Conservation (phyloP, 495 filamentous ascomycete genomes). For the Cladorrhinum samala region DNA sequence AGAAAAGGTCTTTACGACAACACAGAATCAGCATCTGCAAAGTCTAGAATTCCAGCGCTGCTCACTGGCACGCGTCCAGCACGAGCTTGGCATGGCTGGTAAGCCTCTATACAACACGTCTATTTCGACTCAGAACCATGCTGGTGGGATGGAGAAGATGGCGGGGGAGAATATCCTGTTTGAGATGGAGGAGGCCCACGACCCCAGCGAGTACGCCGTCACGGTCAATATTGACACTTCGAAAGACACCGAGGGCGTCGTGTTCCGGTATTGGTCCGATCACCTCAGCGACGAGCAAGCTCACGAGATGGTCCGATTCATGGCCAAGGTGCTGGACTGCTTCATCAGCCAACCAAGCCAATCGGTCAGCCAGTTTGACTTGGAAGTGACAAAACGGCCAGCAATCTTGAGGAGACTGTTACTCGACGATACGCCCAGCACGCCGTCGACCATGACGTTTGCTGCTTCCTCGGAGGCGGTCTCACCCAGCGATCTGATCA, state of each 20-base stretch:
- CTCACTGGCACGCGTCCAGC: slow-evolving; percentile 51
- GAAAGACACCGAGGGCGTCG: slow-evolving; percentile 41
- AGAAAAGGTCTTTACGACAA: slow-evolving; percentile 35
- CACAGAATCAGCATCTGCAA: slow-evolving; percentile 46
- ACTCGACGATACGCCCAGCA: not conserved
- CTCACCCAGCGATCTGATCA: not conserved
- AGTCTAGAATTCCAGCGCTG: slow-evolving; percentile 47
- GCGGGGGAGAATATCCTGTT: slow-evolving; percentile 7
- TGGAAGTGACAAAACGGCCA: not conserved
- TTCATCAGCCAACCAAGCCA: slow-evolving; percentile 26
- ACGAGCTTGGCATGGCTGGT: slow-evolving; percentile 45
- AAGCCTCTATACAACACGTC: slow-evolving; percentile 53
- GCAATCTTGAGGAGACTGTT: not conserved
- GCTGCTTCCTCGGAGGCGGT: not conserved
- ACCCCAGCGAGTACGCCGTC: slow-evolving; percentile 38
- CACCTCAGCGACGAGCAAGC: slow-evolving; percentile 36
- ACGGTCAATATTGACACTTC: slow-evolving; percentile 51
- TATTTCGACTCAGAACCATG: slow-evolving; percentile 35
- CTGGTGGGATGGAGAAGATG: not conserved
- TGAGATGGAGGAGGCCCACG: slow-evolving; percentile 21
- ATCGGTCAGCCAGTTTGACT: slow-evolving; percentile 11
- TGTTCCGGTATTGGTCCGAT: slow-evolving; percentile 56
- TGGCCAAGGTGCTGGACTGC: slow-evolving; percentile 39
- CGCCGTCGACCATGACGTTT: not conserved
- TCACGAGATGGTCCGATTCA: slow-evolving; percentile 40